Base-by-base conservation (phyloP, 345 rosid species). In the Salix arbutifolia region DNA sequence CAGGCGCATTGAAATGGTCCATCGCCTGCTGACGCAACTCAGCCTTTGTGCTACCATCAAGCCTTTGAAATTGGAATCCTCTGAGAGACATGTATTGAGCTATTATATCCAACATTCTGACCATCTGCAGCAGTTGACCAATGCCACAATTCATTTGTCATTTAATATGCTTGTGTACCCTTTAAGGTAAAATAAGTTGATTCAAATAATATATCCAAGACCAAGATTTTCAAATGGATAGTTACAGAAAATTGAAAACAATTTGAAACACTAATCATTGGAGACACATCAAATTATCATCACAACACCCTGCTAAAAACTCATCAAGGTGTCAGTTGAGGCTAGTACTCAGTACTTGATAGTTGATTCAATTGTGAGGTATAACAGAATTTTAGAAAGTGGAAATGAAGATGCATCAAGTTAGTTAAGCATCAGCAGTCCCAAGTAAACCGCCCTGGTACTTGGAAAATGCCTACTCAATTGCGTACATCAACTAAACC, bases 41-140 rank as follows among this genome's bases (percentile, higher is more conserved):
- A n/a, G 99, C 90, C 86, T 96, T 96, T 26, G 99, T 96, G 84
- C 99, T 96, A 76, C 99, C 99, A 88, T 96, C 99, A 83, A 96
- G 93, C 88, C 99, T 87, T 86, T 96, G 99, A 85, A 86, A 96
- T 76, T 96, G 98, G 85, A 96, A 96, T 56, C 98, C 99, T 85
- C 97, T 92, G 69, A 90, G 78, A 2, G 97, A 90, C 96, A 96
- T 82, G 78, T 96, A 96, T 65, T 90, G 93, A 3, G 99, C 91
- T 52, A 96, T 84, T 82, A 96, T 96, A 85, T 96, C 99, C 90
- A 96, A 78, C 99, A 96, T 90, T 87, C 95, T 87, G 60, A 96
- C 99, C 99, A 96, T 96, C 99, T 96, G 97, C 72, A 78, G 75
- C 65, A 69, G 71, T 73, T 76, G 25, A 74, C 25, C 38, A 72